Percentiles rank a stretch among this genome's conserved stretches.
Conservation (phyloP, 768 basidiomycete genomes). For the Calocybe indica region DNA sequence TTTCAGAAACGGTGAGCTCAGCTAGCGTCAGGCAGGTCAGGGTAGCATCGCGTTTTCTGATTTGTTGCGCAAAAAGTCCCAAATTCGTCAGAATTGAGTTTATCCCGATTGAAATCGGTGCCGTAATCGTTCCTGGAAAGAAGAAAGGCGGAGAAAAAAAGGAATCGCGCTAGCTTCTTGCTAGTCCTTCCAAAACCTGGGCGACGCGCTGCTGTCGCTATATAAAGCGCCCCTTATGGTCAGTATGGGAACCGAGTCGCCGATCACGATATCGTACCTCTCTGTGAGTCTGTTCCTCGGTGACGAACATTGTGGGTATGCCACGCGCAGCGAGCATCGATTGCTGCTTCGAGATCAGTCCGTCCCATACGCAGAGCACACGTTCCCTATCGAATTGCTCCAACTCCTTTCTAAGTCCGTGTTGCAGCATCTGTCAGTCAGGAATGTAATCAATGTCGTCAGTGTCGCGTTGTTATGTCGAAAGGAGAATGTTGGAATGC, state of each 20-base stretch:
- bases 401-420: slow-evolving; percentile 60
- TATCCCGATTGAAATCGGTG: too few relatives aligned
- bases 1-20: too few relatives aligned
- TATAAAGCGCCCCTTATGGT: slow-evolving; percentile 1
- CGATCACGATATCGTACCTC: slow-evolving; percentile 40
- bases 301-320: slow-evolving; percentile 70
- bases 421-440: slow-evolving; percentile 53
- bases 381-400: slow-evolving; percentile 64
- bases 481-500: not conserved
- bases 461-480: too few relatives aligned
- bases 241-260: not conserved
- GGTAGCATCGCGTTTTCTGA: too few relatives aligned
- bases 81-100: not conserved
- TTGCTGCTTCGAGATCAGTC: slow-evolving; percentile 68
- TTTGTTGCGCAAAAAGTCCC: too few relatives aligned
- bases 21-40: too few relatives aligned
- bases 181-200: slow-evolving; percentile 57
- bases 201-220: slow-evolving; percentile 70
- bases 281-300: slow-evolving; percentile 39
- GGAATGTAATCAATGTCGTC: slow-evolving; percentile 2
- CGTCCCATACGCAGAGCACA: slow-evolving; percentile 71
- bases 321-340: slow-evolving; percentile 47
- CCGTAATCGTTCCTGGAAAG: too few relatives aligned
- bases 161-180: slow-evolving; percentile 15
- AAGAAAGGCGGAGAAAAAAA: too few relatives aligned